Base-by-base conservation (phyloP, 345 rosid genomes). In the Rhizophora mangle region DNA sequence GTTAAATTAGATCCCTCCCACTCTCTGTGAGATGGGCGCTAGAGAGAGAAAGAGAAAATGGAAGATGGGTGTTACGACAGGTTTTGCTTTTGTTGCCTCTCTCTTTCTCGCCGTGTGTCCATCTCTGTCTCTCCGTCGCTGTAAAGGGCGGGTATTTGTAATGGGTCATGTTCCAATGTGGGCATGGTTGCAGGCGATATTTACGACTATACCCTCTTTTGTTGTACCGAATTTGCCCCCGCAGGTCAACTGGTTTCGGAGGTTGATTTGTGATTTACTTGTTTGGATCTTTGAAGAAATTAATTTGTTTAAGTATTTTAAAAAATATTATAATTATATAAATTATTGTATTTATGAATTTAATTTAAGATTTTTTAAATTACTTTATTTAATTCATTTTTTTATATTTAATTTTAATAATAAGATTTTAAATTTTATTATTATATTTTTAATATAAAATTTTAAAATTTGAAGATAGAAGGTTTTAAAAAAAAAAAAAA, bases 191-290 rank as follows among this genome's bases (percentile, higher is more conserved):
- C 29, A 22, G 1, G 18, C 30, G 24, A 24, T 22, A 27, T 27
- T 55, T 24, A 56, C 60, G 10, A 21, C 16, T 56, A 56, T 6
- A 30, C 4, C 60, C 59, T 29, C 27, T 22, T 56, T 10, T 24
- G 16, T 56, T 55, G 13, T 22, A 56, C 26, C 29, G 30, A 56
- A 8, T 30, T 72, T 79, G 67, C 76, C 84, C 8, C 60, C 59
- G 62, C 84, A 11, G 83, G 87, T 20, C 49, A 11, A 13, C 58
- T 8, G 24, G 24, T 9, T 55, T 13, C 29, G 13, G 0, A 5
- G 34, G 34, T 5, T 31, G 34, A 31, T 31, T 31, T 31, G 34
- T 31, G 5, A 31, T 31, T 31, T 31, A 3, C 16, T 43, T 0
- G 3, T 9, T 43, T 13, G 18, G 24, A 24, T 24, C 24, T 24